A percentile compares a stretch with the other conserved stretches of the same genome.
Conservation (phyloP, 495 filamentous ascomycete species). For the Penicillium ochrochloron region DNA sequence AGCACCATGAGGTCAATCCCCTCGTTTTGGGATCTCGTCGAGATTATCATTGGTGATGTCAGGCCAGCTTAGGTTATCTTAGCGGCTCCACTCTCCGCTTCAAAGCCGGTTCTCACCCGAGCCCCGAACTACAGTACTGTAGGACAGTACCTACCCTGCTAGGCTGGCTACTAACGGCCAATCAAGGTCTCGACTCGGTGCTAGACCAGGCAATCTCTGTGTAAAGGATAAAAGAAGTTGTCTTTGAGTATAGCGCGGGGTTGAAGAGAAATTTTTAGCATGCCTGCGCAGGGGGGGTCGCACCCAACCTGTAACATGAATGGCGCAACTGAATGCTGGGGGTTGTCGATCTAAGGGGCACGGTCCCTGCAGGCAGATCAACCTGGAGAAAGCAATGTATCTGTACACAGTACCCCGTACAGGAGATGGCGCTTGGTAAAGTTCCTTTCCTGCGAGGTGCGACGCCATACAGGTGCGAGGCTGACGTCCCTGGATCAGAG, state of each 20-base stretch:
- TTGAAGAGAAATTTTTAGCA: background rate
- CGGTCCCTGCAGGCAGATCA: slow-evolving; percentile 16
- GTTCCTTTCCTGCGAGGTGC: slow-evolving; percentile 3
- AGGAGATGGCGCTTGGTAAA: background rate
- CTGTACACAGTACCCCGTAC: background rate
- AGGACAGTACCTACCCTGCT: background rate
- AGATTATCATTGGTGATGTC: slow-evolving; percentile 14
- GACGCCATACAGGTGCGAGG: slow-evolving; percentile 4
- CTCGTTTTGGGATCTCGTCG: slow-evolving; percentile 1
- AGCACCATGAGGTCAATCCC: slow-evolving; percentile 15
- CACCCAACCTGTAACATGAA: slow-evolving; percentile 3
- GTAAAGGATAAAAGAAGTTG: background rate
- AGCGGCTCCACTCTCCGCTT: slow-evolving; percentile 11
- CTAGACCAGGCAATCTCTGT: background rate
- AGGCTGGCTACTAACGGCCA: background rate
- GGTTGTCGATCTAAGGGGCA: slow-evolving; percentile 24
- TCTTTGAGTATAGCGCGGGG: background rate
- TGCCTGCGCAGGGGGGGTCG: slow-evolving; percentile 1
- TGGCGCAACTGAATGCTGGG: slow-evolving; percentile 7
- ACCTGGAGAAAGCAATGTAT: slow-evolving; percentile 10
- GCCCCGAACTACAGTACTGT: background rate
- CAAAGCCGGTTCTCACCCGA: slow-evolving; percentile 1
- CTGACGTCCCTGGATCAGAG: background rate
- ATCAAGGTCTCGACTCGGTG: background rate
- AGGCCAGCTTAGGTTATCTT: slow-evolving; percentile 12